phyloP scores from a whole-genome alignment of 2,329 filamentous ascomycete genomes.

The Aureobasidium musti region DNA sequence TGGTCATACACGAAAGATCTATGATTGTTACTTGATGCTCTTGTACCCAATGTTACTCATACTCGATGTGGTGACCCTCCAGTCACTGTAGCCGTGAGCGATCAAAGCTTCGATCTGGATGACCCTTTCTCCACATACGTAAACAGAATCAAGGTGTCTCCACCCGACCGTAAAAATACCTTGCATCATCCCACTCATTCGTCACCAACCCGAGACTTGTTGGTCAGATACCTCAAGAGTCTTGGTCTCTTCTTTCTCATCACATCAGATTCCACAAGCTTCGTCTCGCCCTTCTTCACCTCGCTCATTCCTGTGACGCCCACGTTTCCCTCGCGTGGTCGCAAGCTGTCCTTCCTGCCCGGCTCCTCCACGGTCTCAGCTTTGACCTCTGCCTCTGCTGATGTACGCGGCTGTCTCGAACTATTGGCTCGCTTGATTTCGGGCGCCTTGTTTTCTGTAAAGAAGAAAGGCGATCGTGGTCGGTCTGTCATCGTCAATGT shows the following conservation, averaged over 20 bases:
- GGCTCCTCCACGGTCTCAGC: conserved; percentile 6
- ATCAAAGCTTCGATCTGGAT: conserved; percentile 6
- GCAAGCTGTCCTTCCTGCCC: conserved; percentile 20
- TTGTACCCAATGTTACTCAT: conserved; percentile 11
- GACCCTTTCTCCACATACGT: conserved; percentile 26
- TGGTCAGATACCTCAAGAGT: conserved; percentile 23
- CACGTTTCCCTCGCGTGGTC: not conserved
- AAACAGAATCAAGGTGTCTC: conserved; percentile 23
- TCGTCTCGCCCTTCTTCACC: conserved; percentile 37
- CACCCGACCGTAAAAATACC: conserved; percentile 21
- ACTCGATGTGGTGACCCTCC: not conserved
- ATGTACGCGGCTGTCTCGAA: conserved; percentile 10
- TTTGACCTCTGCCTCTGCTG: conserved; percentile 12
- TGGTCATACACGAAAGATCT: not conserved
- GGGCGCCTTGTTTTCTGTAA: conserved; percentile 27
- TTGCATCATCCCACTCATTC: conserved; percentile 14
- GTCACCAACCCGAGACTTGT: conserved; percentile 25
- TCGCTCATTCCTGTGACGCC: conserved; percentile 20
- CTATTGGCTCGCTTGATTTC: conserved; percentile 29
- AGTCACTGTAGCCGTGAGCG: not conserved
- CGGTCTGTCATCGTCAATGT: conserved; percentile 32
- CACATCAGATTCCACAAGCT: conserved; percentile 38
- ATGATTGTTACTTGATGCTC: not conserved
- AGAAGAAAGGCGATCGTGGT: conserved; percentile 31
- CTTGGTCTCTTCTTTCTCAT: conserved; percentile 41